A percentile compares a stretch with the other conserved stretches of the same genome.
Conservation (phyloP, 2,329 filamentous ascomycete genomes). For the Endothia cerciana region DNA sequence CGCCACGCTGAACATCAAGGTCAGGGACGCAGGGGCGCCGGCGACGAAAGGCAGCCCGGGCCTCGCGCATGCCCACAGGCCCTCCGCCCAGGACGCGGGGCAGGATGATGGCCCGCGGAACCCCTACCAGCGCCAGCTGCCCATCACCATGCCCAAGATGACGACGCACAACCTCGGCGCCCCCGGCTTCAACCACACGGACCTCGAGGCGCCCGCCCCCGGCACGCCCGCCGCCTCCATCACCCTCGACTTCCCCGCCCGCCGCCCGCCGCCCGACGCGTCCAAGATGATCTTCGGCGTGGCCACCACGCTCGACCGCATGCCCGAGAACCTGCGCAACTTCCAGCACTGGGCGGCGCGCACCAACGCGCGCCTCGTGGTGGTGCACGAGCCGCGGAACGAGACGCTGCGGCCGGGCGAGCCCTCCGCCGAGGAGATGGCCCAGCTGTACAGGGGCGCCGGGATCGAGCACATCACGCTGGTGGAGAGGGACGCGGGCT, state of each 20-base stretch:
- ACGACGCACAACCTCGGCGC: slow-evolving; percentile 19
- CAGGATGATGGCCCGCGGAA: slow-evolving; percentile 10
- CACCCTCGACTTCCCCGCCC: slow-evolving; percentile 16
- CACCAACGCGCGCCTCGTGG: slow-evolving; percentile 28
- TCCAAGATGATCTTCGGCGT: slow-evolving; percentile 30
- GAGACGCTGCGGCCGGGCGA: slow-evolving; percentile 24
- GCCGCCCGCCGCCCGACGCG: slow-evolving; percentile 22
- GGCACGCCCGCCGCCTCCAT: slow-evolving; percentile 25
- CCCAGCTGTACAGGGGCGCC: slow-evolving; percentile 17
- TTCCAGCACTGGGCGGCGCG: slow-evolving; percentile 30
- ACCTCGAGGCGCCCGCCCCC: slow-evolving; percentile 18
- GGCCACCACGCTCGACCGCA: slow-evolving; percentile 28
- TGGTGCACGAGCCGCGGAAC: slow-evolving; percentile 28
- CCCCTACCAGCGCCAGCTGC: slow-evolving; percentile 27
- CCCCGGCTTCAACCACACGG: slow-evolving; percentile 22
- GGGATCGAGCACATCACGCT: slow-evolving; percentile 21
- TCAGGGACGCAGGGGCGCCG: slow-evolving; percentile 15
- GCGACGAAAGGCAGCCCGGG: slow-evolving; percentile 10
- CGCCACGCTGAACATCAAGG: slow-evolving; percentile 26
- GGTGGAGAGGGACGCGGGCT: slow-evolving; percentile 20
- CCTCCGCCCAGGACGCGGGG: background rate
- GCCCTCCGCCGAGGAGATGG: slow-evolving; percentile 21
- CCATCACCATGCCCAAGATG: slow-evolving; percentile 27
- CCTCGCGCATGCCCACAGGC: slow-evolving; percentile 1
- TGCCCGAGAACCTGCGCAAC: slow-evolving; percentile 26